Evolutionary conservation across 1,284 basidiomycete genomes (phyloP).

Genomic region (Rhodotorula sp.): DNA sequence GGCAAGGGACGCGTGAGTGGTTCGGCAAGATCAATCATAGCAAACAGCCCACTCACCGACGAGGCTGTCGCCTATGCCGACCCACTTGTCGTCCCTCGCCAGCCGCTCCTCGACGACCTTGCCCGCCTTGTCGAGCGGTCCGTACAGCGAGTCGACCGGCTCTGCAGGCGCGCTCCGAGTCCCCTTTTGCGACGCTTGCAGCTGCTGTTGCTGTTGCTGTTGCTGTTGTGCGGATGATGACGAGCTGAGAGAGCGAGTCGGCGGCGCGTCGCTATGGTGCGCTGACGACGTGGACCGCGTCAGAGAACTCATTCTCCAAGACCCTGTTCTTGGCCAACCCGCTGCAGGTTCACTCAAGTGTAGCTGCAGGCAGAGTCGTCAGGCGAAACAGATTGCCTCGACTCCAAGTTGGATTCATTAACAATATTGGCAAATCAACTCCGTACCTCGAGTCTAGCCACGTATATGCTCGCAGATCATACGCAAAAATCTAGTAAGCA

Average conservation of each 20-base stretch:
- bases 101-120: conserved; percentile 35
- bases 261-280: conserved; percentile 1
- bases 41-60: conserved; percentile 11
- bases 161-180: neutral
- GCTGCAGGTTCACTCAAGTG: too few relatives aligned
- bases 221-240: neutral
- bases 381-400: too few relatives aligned
- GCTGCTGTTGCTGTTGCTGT: conserved; percentile 4
- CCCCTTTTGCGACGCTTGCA: conserved; percentile 1
- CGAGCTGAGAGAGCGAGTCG: conserved; percentile 6
- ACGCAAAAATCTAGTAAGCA: too few relatives aligned
- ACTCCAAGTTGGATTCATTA: too few relatives aligned
- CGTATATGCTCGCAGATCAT: too few relatives aligned
- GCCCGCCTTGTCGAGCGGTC: conserved; percentile 26
- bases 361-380: neutral
- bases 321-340: too few relatives aligned
- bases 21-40: too few relatives aligned
- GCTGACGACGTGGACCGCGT: conserved; percentile 2
- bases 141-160: conserved; percentile 22
- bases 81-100: conserved; percentile 26
- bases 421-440: too few relatives aligned
- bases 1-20: too few relatives aligned
- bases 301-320: neutral
- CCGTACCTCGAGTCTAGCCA: too few relatives aligned
- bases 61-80: conserved; percentile 28